Evolutionary conservation across 2,329 filamentous ascomycete species (phyloP).

Genomic region (Fusarium anguioides): DNA sequence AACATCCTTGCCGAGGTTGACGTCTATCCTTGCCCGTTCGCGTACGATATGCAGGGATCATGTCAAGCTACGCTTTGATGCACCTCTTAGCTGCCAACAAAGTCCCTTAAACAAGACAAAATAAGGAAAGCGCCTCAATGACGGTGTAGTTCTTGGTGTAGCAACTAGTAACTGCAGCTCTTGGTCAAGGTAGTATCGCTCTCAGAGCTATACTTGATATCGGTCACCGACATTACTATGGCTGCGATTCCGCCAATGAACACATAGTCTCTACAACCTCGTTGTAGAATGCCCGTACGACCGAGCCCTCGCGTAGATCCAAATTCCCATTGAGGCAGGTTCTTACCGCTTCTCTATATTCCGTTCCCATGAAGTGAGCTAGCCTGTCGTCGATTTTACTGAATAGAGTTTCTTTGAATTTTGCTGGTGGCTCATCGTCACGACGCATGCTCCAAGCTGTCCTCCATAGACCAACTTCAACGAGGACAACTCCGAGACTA

Average conservation of each 20-base stretch:
- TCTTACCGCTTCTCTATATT: conserved; percentile 6
- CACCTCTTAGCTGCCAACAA: neutral
- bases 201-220: neutral
- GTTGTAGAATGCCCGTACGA: conserved; percentile 10
- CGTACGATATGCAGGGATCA: neutral
- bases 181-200: neutral
- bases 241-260: conserved; percentile 12
- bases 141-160: neutral
- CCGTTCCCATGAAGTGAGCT: conserved; percentile 12
- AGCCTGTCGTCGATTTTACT: neutral
- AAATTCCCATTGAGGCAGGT: conserved; percentile 10
- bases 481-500: conserved; percentile 11
- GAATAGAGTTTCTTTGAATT: neutral
- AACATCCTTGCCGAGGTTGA: neutral
- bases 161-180: neutral
- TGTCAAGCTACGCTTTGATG: neutral
- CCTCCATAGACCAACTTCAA: conserved; percentile 8
- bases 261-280: conserved; percentile 14
- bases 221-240: neutral
- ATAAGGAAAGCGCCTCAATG: neutral
- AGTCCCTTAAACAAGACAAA: neutral
- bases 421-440: neutral
- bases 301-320: neutral
- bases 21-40: neutral
- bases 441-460: neutral